phyloP scores from a whole-genome alignment of 2,329 filamentous ascomycete species.

The Fusarium siculi region DNA sequence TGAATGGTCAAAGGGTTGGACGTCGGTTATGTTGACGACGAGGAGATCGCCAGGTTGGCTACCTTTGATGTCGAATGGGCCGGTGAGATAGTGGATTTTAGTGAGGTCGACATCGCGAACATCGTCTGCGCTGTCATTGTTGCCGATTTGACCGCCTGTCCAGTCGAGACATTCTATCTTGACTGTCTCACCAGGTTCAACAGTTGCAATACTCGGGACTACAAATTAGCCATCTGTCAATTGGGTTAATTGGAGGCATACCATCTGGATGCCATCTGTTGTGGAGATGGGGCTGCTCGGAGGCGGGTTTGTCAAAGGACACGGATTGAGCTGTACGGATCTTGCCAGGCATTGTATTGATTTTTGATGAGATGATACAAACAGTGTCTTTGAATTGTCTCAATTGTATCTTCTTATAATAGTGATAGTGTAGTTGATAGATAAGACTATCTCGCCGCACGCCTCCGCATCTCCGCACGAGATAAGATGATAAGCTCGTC shows the following conservation, averaged over 20 bases:
- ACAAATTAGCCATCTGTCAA: not conserved
- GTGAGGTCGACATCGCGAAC: conserved; percentile 86
- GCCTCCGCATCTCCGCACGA: conserved; percentile 25
- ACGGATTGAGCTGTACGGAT: conserved; percentile 42
- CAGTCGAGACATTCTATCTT: conserved; percentile 95
- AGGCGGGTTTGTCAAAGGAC: conserved; percentile 41
- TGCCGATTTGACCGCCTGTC: conserved; percentile 85
- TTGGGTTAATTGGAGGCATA: conserved; percentile 51
- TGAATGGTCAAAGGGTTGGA: conserved; percentile 85
- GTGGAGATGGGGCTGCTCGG: conserved; percentile 45
- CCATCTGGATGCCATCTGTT: conserved; percentile 95
- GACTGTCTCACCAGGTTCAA: conserved; percentile 86
- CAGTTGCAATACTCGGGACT: conserved; percentile 80
- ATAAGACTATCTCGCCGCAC: conserved; percentile 19
- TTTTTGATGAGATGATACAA: not conserved
- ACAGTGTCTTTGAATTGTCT: not conserved
- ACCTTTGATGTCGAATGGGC: conserved; percentile 86
- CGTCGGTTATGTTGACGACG: conserved; percentile 90
- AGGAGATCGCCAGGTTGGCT: conserved; percentile 88
- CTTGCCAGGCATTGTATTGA: conserved; percentile 35
- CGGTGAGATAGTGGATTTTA: conserved; percentile 86
- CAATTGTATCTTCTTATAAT: not conserved
- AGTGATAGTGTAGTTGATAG: not conserved
- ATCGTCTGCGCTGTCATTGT: conserved; percentile 92
- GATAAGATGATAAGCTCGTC: conserved; percentile 33